phyloP scores from a whole-genome alignment of 1,284 basidiomycete genomes.

The Vanrija pseudolonga region DNA sequence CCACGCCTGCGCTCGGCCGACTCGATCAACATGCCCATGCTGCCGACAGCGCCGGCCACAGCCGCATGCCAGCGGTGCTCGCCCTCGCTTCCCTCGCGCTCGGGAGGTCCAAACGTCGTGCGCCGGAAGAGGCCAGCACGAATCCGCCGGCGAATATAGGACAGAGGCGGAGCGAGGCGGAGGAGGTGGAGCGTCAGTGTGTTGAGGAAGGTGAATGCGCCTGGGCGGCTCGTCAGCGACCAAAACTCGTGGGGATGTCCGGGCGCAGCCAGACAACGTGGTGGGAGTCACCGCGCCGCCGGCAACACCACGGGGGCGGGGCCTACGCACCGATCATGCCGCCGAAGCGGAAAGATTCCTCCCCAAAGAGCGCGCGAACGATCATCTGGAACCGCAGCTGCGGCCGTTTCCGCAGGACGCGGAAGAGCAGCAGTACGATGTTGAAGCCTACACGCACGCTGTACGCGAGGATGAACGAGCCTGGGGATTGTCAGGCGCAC shows the following conservation, averaged over 20 bases:
- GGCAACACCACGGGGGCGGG: background rate
- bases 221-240: slow-evolving; percentile 48
- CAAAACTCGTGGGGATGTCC: too few species aligned
- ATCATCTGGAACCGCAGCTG: slow-evolving; percentile 59
- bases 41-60: slow-evolving; percentile 73
- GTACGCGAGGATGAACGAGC: slow-evolving; percentile 72
- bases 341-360: slow-evolving; percentile 74
- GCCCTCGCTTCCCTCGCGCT: slow-evolving; percentile 56
- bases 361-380: slow-evolving; percentile 71
- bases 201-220: slow-evolving; percentile 74
- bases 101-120: slow-evolving; percentile 43
- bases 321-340: slow-evolving; percentile 68
- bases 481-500: slow-evolving; percentile 50
- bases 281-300: background rate
- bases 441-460: slow-evolving; percentile 76
- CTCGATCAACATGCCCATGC: slow-evolving; percentile 79
- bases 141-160: slow-evolving; percentile 47
- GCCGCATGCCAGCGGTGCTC: slow-evolving; percentile 77
- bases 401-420: slow-evolving; percentile 56
- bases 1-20: slow-evolving; percentile 63
- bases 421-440: slow-evolving; percentile 66
- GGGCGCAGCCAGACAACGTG: too few species aligned
- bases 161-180: slow-evolving; percentile 66
- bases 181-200: slow-evolving; percentile 77
- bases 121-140: slow-evolving; percentile 25